Conservation (phyloP, 768 basidiomycete species). For the Trichaptum fuscoviolaceum region DNA sequence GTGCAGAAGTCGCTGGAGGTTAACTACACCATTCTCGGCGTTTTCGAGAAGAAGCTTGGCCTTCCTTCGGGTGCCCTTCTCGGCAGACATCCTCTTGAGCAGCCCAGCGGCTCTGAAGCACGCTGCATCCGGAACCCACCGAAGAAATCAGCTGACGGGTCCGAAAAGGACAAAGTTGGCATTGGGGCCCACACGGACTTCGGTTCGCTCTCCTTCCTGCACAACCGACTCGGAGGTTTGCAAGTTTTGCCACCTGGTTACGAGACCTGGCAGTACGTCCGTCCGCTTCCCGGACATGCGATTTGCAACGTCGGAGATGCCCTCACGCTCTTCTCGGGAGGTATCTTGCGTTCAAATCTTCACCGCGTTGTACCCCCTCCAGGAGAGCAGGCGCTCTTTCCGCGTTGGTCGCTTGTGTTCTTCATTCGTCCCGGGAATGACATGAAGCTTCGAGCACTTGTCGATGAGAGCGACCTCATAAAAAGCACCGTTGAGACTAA, state of each 20-base stretch:
- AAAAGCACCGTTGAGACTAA: constrained; percentile 34
- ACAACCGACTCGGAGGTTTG: constrained; percentile 65
- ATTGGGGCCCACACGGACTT: constrained; percentile 34
- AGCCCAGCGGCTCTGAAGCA: constrained; percentile 27
- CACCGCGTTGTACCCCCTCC: constrained; percentile 67
- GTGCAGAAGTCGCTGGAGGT: constrained; percentile 25
- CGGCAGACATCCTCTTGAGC: constrained; percentile 21
- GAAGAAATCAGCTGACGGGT: constrained; percentile 10
- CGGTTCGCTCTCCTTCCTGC: constrained; percentile 51
- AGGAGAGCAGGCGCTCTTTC: constrained; percentile 42
- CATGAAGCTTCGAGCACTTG: constrained; percentile 44
- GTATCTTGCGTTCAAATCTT: constrained; percentile 57
- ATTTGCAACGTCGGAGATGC: constrained; percentile 64
- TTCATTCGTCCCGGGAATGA: constrained; percentile 60
- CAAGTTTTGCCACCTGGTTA: constrained; percentile 61
- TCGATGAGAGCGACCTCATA: constrained; percentile 46
- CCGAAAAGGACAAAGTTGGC: constrained; percentile 22
- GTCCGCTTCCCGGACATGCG: constrained; percentile 52
- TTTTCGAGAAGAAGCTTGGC: constrained; percentile 27
- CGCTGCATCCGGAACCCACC: constrained; percentile 30
- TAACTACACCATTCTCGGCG: constrained; percentile 24
- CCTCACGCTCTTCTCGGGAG: constrained; percentile 55
- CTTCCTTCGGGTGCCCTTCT: constrained; percentile 27
- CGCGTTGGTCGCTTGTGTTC: constrained; percentile 65
- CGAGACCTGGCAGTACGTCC: constrained; percentile 61